A percentile compares a stretch with the other conserved stretches of the same genome.
phyloP scores from a whole-genome alignment of 192 early-diverging fungal genomes.

The Entrophospora sp. region DNA sequence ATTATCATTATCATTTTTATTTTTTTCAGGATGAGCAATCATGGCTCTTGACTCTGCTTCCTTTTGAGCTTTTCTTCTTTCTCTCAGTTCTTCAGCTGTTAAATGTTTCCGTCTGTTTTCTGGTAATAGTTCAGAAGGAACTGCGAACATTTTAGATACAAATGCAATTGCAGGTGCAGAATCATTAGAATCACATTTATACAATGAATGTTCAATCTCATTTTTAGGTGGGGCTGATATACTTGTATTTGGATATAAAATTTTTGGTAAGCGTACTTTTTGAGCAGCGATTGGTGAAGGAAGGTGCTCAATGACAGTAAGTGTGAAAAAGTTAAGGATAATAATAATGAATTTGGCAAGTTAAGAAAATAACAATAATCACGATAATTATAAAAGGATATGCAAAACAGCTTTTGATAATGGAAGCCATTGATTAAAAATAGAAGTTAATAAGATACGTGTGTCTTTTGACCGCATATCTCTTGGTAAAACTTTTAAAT shows the following conservation, averaged over 20 bases:
- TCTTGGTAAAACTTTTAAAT: conserved; percentile 82
- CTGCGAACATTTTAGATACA: conserved; percentile 90
- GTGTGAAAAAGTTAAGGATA: conserved; percentile 17
- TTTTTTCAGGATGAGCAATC: conserved; percentile 25
- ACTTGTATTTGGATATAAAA: conserved; percentile 54
- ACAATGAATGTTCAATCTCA: conserved; percentile 65
- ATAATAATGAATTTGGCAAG: too few relatives aligned
- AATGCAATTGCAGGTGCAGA: conserved; percentile 70
- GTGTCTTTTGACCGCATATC: conserved; percentile 84
- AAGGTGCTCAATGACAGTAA: conserved; percentile 79
- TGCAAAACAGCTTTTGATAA: conserved; percentile 76
- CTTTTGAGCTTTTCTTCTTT: conserved; percentile 50
- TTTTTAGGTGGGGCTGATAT: conserved; percentile 40
- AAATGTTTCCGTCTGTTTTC: conserved; percentile 59
- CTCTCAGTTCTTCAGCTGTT: conserved; percentile 85
- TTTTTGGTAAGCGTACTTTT: conserved; percentile 61
- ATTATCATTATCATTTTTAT: too few relatives aligned
- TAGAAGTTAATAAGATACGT: conserved; percentile 59
- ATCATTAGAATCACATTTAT: conserved; percentile 54
- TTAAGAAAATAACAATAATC: too few relatives aligned
- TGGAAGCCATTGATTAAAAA: conserved; percentile 94
- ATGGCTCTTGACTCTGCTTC: conserved; percentile 25
- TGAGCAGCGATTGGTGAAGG: conserved; percentile 83
- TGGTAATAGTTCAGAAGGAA: conserved; percentile 68
- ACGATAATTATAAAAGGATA: too few relatives aligned